phyloP scores from a whole-genome alignment of 2,329 filamentous ascomycete species.

The Aspergillus pseudotamarii region DNA sequence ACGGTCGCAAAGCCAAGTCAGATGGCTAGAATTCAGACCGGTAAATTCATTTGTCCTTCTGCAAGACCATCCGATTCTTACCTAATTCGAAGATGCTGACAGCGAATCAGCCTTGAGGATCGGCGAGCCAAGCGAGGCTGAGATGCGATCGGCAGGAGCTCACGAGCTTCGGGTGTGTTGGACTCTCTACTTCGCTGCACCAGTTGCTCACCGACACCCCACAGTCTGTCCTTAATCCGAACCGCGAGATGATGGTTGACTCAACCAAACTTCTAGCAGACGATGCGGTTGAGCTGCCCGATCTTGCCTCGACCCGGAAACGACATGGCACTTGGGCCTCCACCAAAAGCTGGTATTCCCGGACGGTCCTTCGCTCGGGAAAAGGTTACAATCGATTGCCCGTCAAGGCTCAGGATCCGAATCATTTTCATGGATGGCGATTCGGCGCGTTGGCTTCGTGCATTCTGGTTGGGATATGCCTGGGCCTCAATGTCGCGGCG shows the following conservation, averaged over 20 bases:
- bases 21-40: no score
- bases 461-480: neutral
- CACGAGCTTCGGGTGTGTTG: neutral
- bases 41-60: no score
- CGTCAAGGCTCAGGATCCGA: neutral
- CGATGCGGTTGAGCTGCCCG: neutral
- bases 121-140: neutral
- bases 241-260: neutral
- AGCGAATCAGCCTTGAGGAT: neutral
- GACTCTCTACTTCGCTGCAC: neutral
- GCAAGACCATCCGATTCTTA: neutral
- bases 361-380: neutral
- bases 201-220: neutral
- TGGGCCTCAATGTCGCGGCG: neutral
- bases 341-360: slow-evolving; percentile 1
- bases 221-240: no score
- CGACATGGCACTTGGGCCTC: neutral
- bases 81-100: neutral
- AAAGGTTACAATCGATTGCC: neutral
- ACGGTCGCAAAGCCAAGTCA: neutral
- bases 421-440: neutral
- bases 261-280: neutral
- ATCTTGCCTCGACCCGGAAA: neutral
- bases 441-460: neutral
- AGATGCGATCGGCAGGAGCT: neutral